Base-by-base conservation (phyloP, 768 basidiomycete genomes). In the Russula vinacea region DNA sequence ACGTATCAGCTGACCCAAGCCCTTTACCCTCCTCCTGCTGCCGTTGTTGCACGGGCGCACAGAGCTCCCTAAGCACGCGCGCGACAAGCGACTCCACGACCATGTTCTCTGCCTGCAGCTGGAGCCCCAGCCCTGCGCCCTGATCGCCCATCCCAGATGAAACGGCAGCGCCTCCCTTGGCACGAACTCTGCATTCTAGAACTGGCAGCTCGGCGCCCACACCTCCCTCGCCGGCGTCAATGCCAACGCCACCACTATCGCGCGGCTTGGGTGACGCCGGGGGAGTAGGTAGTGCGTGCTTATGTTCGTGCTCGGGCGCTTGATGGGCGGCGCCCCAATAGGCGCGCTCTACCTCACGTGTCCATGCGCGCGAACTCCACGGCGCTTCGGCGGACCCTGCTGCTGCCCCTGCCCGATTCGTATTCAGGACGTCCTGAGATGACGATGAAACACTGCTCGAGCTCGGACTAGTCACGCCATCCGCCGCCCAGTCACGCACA, bases 351-450 rank as follows among this genome's bases (percentile, higher is more conserved):
- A 95, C 92, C 67, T 78, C 81, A 69, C 80, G 80, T 40, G 87
- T 88, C 92, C 92, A 94, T 67, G 86, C 89, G 70, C 83, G 88
- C 69, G 88, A 86, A 2, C 87, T 89, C 92, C 92, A 94, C 70
- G 84, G 84, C 61, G 85, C 83, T 26, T 80, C 82, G 35, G 32
- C 47, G 22, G 45, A 24, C 22, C 42, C 40, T 17, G 44, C 16
- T 13, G n/a, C n/a, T n/a, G n/a, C n/a, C n/a, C n/a, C n/a, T n/a
- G 10, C 22, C 11, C 45, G n/a, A 26, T 13, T 3, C 2, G 1
- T 26, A 26, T 29, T 45, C 22, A 1, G 39, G 13, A 17, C 62
- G 19, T 9, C 51, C 17, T 29, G 60, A 29, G 44, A 45, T 45
- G 42, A 45, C 22, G 42, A n/a, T 44, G 44, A 45, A 22, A 19